Percentiles rank a stretch among this genome's conserved stretches.
phyloP scores from a whole-genome alignment of 495 filamentous ascomycete genomes.

The Podospora australis region DNA sequence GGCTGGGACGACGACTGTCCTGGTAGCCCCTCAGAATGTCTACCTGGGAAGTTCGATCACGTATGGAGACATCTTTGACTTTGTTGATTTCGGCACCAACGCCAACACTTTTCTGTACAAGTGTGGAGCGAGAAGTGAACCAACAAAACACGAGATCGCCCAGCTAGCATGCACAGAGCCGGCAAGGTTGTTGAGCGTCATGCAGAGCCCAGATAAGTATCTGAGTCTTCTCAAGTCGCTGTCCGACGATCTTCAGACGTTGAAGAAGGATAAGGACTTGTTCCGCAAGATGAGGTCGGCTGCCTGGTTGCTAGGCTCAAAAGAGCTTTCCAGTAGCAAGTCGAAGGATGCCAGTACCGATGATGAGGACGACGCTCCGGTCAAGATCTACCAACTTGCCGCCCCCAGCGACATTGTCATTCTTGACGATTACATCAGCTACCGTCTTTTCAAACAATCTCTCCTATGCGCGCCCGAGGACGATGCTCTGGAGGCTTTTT shows the following conservation, averaged over 20 bases:
- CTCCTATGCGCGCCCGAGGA: slow-evolving; percentile 83
- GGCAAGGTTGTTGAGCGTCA: slow-evolving; percentile 64
- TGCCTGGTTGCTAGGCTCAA: slow-evolving; percentile 71
- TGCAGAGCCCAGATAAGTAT: slow-evolving; percentile 79
- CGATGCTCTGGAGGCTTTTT: slow-evolving; percentile 78
- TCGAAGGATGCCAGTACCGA: slow-evolving; percentile 40
- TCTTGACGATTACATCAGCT: slow-evolving; percentile 79
- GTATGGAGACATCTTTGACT: slow-evolving; percentile 90
- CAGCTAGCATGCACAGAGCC: slow-evolving; percentile 71
- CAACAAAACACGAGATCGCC: slow-evolving; percentile 78
- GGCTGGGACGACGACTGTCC: slow-evolving; percentile 22
- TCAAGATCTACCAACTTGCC: slow-evolving; percentile 71
- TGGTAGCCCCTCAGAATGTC: slow-evolving; percentile 57
- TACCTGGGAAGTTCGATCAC: slow-evolving; percentile 69
- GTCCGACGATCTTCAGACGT: slow-evolving; percentile 55
- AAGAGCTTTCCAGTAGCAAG: slow-evolving; percentile 54
- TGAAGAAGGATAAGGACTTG: slow-evolving; percentile 75
- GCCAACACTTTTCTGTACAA: slow-evolving; percentile 83
- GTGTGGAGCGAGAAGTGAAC: slow-evolving; percentile 84
- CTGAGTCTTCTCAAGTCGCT: slow-evolving; percentile 71
- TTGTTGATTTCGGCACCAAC: slow-evolving; percentile 83
- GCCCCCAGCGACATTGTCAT: slow-evolving; percentile 66
- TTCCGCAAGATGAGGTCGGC: slow-evolving; percentile 68
- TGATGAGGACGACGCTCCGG: slow-evolving; percentile 64
- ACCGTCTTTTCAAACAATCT: slow-evolving; percentile 72